Evolutionary conservation across 306 rosid genomes (phyloP).

Genomic region (Rosa chinensis): DNA sequence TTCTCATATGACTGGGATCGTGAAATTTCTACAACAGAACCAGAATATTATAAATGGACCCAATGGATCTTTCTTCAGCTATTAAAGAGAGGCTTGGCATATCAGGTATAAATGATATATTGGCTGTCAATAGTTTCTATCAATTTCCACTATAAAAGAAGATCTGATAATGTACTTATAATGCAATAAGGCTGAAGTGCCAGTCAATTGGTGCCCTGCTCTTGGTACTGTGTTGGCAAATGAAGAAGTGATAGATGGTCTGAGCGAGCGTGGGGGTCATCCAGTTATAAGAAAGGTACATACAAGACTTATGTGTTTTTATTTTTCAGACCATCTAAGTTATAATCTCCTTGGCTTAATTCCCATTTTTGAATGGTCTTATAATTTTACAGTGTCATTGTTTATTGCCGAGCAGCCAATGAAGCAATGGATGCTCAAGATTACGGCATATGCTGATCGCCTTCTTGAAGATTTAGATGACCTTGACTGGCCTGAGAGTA

Average conservation of each 20-base stretch:
- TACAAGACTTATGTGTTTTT: slow-evolving; percentile 12
- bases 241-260: slow-evolving; percentile 96
- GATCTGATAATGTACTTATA: slow-evolving; percentile 22
- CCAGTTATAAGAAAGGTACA: slow-evolving; percentile 88
- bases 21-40: slow-evolving; percentile 90
- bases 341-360: slow-evolving; percentile 34
- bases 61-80: slow-evolving; percentile 98
- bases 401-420: slow-evolving; percentile 99
- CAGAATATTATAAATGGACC: slow-evolving; percentile 94
- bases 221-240: slow-evolving; percentile 99
- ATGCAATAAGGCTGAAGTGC: slow-evolving; percentile 85
- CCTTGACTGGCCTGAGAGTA: slow-evolving; percentile 97
- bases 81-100: slow-evolving; percentile 88
- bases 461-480: slow-evolving; percentile 93
- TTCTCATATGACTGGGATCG: slow-evolving; percentile 99
- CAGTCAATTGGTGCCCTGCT: slow-evolving; percentile 98
- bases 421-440: slow-evolving; percentile 99
- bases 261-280: slow-evolving; percentile 96
- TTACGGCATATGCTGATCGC: slow-evolving; percentile 96
- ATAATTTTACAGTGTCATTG: slow-evolving; percentile 81
- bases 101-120: slow-evolving; percentile 62
- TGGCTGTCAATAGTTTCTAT: slow-evolving; percentile 15
- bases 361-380: slow-evolving; percentile 51
- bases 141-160: slow-evolving; percentile 9
- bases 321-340: slow-evolving; percentile 18